Evolutionary conservation across 2,329 filamentous ascomycete species (phyloP).

Genomic region (Diplodia mutila): DNA sequence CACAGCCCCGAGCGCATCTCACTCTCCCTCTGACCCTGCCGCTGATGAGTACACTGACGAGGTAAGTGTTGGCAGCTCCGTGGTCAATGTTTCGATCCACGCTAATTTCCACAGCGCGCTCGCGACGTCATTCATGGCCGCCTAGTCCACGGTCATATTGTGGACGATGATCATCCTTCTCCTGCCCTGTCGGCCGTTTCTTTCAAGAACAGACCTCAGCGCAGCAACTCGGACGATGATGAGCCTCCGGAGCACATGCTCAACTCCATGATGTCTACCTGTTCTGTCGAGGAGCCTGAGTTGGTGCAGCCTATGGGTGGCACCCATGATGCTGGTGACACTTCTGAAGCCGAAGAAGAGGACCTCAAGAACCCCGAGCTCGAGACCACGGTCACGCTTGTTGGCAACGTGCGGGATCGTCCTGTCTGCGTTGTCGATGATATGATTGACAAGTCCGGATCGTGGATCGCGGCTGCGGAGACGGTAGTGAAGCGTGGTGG

Average conservation of each 20-base stretch:
- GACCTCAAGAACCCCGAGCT: slow-evolving; percentile 77
- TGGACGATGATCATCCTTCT: slow-evolving; percentile 89
- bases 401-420: slow-evolving; percentile 86
- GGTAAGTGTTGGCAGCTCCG: slow-evolving; percentile 29
- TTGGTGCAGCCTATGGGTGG: slow-evolving; percentile 75
- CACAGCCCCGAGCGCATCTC: slow-evolving; percentile 26
- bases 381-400: slow-evolving; percentile 96
- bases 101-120: slow-evolving; percentile 58
- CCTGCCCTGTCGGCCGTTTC: slow-evolving; percentile 68
- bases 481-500: slow-evolving; percentile 91
- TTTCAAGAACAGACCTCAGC: slow-evolving; percentile 50
- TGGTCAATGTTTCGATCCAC: slow-evolving; percentile 28
- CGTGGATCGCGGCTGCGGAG: slow-evolving; percentile 97
- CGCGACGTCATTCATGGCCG: slow-evolving; percentile 90
- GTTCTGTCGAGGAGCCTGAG: slow-evolving; percentile 57
- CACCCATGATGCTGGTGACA: slow-evolving; percentile 78
- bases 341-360: slow-evolving; percentile 91
- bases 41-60: slow-evolving; percentile 71
- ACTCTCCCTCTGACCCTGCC: slow-evolving; percentile 40
- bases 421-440: slow-evolving; percentile 96
- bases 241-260: slow-evolving; percentile 76
- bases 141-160: slow-evolving; percentile 90
- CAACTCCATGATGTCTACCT: slow-evolving; percentile 77
- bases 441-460: slow-evolving; percentile 97
- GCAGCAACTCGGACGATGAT: slow-evolving; percentile 54